Percentiles rank a stretch among this genome's conserved stretches.
These are phyloP conservation scores for Cystobasidium onofrii DNA, from an alignment of 768 basidiomycete species.

Conservation along the genomic window DNA sequence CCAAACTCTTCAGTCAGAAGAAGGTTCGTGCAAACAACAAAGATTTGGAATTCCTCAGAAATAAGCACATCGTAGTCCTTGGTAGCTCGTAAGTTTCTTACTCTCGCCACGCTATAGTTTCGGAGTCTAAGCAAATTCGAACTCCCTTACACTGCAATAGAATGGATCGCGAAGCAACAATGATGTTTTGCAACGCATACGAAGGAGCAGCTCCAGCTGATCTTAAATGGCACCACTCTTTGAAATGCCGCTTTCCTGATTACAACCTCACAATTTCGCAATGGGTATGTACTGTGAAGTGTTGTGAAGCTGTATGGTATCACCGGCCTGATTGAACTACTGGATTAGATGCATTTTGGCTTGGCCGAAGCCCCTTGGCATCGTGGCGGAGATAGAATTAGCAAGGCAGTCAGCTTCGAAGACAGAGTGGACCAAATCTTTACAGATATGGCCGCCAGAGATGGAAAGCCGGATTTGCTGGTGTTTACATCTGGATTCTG, in stretches of 20 bases:
- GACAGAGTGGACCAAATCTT: slow-evolving; percentile 9
- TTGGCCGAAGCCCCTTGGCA: background rate
- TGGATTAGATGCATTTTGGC: slow-evolving; percentile 21
- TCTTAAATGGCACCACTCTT: slow-evolving; percentile 7
- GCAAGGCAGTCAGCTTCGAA: slow-evolving; percentile 1
- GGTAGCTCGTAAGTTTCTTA: slow-evolving; percentile 10
- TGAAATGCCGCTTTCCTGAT: background rate
- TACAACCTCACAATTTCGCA: slow-evolving; percentile 18
- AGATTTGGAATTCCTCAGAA: slow-evolving; percentile 18
- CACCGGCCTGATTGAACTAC: too few relatives aligned
- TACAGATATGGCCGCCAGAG: background rate
- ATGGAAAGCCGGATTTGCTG: slow-evolving; percentile 20
- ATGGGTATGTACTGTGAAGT: slow-evolving; percentile 11
- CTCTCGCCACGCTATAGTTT: too few relatives aligned
- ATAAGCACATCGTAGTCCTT: slow-evolving; percentile 19
- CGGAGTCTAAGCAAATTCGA: too few relatives aligned
- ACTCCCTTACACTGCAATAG: too few relatives aligned
- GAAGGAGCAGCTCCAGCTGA: background rate
- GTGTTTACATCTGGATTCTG: slow-evolving; percentile 21
- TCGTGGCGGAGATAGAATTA: background rate
- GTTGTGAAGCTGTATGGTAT: too few relatives aligned
- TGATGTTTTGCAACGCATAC: slow-evolving; percentile 24
- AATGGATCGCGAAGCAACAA: slow-evolving; percentile 7
- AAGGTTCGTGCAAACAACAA: background rate
- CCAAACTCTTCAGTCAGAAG: slow-evolving; percentile 16